These are phyloP conservation scores for Aspergillus baeticus DNA, from an alignment of 495 filamentous ascomycete genomes.

Conservation along the genomic window DNA sequence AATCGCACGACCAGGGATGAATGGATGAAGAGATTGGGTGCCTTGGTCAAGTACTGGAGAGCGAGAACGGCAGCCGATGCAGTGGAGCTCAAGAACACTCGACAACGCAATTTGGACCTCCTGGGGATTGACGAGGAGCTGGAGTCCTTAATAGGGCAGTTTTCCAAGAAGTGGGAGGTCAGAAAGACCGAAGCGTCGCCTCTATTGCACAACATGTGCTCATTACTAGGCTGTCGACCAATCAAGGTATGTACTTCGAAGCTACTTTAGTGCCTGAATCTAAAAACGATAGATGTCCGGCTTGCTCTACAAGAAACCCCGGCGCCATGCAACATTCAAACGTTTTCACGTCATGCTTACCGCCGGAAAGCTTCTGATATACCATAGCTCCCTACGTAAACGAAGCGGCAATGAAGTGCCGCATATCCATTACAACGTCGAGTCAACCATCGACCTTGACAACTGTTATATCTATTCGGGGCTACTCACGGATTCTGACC, in stretches of 20 bases:
- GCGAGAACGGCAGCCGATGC: constrained; percentile 56
- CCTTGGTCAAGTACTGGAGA: constrained; percentile 67
- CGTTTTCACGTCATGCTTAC: constrained; percentile 63
- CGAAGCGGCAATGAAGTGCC: constrained; percentile 55
- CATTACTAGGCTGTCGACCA: constrained; percentile 61
- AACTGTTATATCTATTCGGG: constrained; percentile 76
- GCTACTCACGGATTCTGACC: constrained; percentile 62
- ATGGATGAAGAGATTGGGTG: constrained; percentile 62
- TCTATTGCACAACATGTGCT: constrained; percentile 68
- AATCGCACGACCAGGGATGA: constrained; percentile 56
- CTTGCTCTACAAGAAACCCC: constrained; percentile 64
- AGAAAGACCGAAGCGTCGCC: constrained; percentile 62
- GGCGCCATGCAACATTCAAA: constrained; percentile 61
- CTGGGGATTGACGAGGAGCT: constrained; percentile 69
- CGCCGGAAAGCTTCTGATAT: constrained; percentile 63
- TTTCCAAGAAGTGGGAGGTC: constrained; percentile 73
- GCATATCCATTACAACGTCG: constrained; percentile 63
- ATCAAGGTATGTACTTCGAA: constrained; percentile 47
- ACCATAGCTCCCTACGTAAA: constrained; percentile 59
- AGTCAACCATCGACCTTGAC: constrained; percentile 57
- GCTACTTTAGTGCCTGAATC: not conserved
- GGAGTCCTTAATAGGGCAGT: constrained; percentile 68
- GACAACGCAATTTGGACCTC: constrained; percentile 59
- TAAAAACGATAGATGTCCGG: constrained; percentile 54
- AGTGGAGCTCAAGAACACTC: constrained; percentile 52